These are phyloP conservation scores for Antitrichia curtipendula DNA, from an alignment of 225 moss, liverwort and hornwort genomes.

Conservation along the genomic window DNA sequence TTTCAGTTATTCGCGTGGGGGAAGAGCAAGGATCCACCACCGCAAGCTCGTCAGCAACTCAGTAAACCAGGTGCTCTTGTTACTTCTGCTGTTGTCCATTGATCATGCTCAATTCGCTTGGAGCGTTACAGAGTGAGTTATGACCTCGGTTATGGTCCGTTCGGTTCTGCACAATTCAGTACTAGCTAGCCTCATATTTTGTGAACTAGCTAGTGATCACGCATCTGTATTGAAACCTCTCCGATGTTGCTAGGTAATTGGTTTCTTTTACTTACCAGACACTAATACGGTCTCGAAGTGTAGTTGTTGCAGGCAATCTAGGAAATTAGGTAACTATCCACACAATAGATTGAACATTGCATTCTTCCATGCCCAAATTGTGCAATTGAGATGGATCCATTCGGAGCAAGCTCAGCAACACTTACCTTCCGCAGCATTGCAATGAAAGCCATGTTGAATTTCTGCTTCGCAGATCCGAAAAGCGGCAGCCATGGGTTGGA, in stretches of 20 bases:
- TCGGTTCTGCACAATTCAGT: not conserved
- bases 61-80: not conserved
- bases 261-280: not conserved
- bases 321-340: not conserved
- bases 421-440: not conserved
- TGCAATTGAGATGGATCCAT: not conserved
- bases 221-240: not conserved
- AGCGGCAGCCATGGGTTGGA: not conserved
- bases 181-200: not conserved
- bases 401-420: not conserved
- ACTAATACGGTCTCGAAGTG: not conserved
- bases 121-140: not conserved
- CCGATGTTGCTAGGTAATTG: not conserved
- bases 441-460: not conserved
- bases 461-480: not conserved
- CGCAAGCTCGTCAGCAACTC: not conserved
- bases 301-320: not conserved
- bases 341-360: not conserved
- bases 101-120: not conserved
- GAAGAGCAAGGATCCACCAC: not conserved
- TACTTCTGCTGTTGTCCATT: not conserved
- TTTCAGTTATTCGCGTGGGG: constrained; percentile 19
- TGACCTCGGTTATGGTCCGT: not conserved
- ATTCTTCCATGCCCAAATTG: not conserved
- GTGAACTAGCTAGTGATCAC: not conserved